phyloP scores from a whole-genome alignment of 768 basidiomycete species.

The Crucibulum laeve region DNA sequence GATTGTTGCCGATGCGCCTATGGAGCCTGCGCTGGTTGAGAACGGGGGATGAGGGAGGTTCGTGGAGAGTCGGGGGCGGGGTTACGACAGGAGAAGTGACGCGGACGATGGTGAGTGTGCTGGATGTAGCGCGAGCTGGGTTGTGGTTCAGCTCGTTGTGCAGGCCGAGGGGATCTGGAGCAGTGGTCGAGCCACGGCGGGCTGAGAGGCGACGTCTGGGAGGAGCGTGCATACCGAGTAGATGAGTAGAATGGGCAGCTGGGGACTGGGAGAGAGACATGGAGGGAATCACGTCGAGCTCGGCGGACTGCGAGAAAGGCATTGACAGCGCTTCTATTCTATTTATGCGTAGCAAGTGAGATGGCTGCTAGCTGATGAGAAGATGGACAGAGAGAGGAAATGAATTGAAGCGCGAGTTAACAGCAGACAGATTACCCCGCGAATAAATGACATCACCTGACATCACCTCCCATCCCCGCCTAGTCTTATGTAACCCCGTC shows the following conservation, averaged over 20 bases:
- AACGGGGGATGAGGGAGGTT: conserved; percentile 26
- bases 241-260: not conserved
- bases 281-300: no score
- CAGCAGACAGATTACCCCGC: no score
- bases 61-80: conserved; percentile 22
- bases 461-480: not conserved
- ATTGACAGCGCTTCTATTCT: not conserved
- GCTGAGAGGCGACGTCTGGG: conserved; percentile 34
- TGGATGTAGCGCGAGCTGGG: conserved; percentile 51
- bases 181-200: conserved; percentile 65
- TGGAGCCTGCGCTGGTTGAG: conserved; percentile 19
- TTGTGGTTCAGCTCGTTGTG: conserved; percentile 50
- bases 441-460: not conserved
- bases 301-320: not conserved
- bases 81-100: conserved; percentile 31
- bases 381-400: not conserved
- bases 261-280: not conserved
- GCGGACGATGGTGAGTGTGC: conserved; percentile 72
- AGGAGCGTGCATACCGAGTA: not conserved
- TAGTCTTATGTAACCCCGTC: no score
- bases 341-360: no score
- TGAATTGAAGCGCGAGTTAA: not conserved
- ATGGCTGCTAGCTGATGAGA: no score
- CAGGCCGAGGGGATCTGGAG: conserved; percentile 62
- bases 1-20: no score